Base-by-base conservation (phyloP, 768 basidiomycete genomes). In the Tulasnella sp. region DNA sequence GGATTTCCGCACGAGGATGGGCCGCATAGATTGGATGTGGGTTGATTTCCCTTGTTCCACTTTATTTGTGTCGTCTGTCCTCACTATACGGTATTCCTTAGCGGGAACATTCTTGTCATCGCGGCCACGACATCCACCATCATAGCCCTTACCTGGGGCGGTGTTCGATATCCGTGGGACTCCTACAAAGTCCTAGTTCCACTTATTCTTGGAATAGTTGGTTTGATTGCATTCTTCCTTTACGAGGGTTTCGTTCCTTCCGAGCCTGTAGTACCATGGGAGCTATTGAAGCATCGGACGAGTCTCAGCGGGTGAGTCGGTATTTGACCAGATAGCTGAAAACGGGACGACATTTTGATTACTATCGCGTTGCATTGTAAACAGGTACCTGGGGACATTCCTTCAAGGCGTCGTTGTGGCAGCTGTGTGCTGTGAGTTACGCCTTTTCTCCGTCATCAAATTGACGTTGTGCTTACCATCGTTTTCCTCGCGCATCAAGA, bases 121-220 rank as follows among this genome's bases (percentile, higher is more conserved):
- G 80, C 77, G 9, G 78, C 81, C 64, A 83, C 81, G 49, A 85
- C 86, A n/a, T 84, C 85, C 9, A 85, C 84, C 67, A 11, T 29
- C 80, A 81, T 8, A 79, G 85, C 42, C 84, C 80, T 17, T 75
- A 85, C 68, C 84, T 85, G 9, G 86, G 87, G 85, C 2, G 87
- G 88, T 6, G 80, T 82, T 5, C 77, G 79, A 2, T 85, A 82
- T 72, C 77, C 84, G 0, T 88, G 87, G 87, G 73, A 78, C 5
- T 85, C 85, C 0, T 78, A 77, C 22, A 80, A 79, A 0, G 83
- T 87, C 5, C 81, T 88, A 25, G 82, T 82, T 0, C 86, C 88
- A 0, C 81, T 88, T 8, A 75, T 84, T 42, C 37, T 84, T 25
- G 87, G 87, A 0, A 49, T 85, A 7, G 4, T 82, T 1, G 85